Base-by-base conservation (phyloP, 2,329 filamentous ascomycete species). In the Lecanoromycetidae sp. region DNA sequence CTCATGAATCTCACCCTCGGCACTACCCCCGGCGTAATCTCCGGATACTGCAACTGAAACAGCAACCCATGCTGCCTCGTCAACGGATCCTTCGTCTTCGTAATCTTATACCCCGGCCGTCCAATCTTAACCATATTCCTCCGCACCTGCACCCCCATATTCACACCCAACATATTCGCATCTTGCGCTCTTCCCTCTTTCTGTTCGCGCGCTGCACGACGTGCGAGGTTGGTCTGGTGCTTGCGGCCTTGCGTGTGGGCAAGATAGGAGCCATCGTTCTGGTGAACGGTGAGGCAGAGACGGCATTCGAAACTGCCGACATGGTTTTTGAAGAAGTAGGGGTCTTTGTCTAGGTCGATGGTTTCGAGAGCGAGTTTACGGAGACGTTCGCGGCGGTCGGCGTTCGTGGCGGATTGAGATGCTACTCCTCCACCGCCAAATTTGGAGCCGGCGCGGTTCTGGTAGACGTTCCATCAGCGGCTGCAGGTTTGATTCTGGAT, bases 301-400 rank as follows among this genome's bases (percentile, higher is more conserved):
- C 91, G 85, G 66, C 91, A 98, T 68, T 98, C 91, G 68, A 95
- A 98, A 61, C 84, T 91, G 61, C 91, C 91, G 59, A 96, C 86
- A 67, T 98, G 90, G 73, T 98, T 98, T 67, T 94, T 94, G 81
- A 98, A 98, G 74, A 96, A 95, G 77, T 96, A 98, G 0, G 91
- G 91, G 70, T 98, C 91, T 70, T 95, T 96, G 70, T 96, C 91
- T 54, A 96, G 84, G 71, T 96, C 90, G 74, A 98, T 98, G 47
- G 87, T 93, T 70, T 98, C 91, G 61, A 98, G 85, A 49, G 91
- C 91, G 62, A 98, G 87, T 71, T 95, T 95, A 66, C 90, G 87
- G 32, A 98, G 82, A 54, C 91, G 88, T 67, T 98, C 91, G 63
- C 91, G 86, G 50, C 91, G 87, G 76, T 96, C 91, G 55, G 91